These are phyloP conservation scores for Sporisorium scitamineum DNA, from an alignment of 1,284 basidiomycete genomes.

Conservation along the genomic window DNA sequence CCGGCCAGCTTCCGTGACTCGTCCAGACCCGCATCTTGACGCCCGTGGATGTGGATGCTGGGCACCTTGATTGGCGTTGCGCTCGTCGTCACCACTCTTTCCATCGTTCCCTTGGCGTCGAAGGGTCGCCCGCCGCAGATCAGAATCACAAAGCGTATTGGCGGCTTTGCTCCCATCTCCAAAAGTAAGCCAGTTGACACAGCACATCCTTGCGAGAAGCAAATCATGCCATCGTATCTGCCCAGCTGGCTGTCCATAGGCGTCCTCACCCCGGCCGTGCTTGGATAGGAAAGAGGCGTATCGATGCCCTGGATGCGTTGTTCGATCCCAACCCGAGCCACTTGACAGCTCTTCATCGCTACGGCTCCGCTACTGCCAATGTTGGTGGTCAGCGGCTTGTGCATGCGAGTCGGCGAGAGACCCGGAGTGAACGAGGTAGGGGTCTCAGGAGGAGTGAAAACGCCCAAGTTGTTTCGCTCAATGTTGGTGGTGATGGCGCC, in stretches of 20 bases:
- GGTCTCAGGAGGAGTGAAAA: constrained; percentile 29
- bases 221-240: constrained; percentile 41
- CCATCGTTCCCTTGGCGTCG: constrained; percentile 22
- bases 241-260: neutral
- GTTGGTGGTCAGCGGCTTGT: neutral
- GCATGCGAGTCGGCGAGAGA: neutral
- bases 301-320: constrained; percentile 5
- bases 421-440: constrained; percentile 2
- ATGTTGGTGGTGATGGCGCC: constrained; percentile 2
- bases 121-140: constrained; percentile 49
- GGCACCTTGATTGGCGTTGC: constrained; percentile 16
- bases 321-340: neutral
- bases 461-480: neutral
- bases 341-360: neutral
- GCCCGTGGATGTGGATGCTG: constrained; percentile 42
- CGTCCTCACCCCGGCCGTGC: constrained; percentile 21
- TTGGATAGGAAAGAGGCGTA: constrained; percentile 21
- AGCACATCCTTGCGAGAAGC: constrained; percentile 55
- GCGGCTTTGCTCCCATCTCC: constrained; percentile 9
- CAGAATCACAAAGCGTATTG: constrained; percentile 35
- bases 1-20: constrained; percentile 29
- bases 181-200: constrained; percentile 39
- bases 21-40: constrained; percentile 26
- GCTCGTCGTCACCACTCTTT: constrained; percentile 15
- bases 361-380: neutral